phyloP scores from a whole-genome alignment of 805 yeast genomes.

The Candida multigemmis region DNA sequence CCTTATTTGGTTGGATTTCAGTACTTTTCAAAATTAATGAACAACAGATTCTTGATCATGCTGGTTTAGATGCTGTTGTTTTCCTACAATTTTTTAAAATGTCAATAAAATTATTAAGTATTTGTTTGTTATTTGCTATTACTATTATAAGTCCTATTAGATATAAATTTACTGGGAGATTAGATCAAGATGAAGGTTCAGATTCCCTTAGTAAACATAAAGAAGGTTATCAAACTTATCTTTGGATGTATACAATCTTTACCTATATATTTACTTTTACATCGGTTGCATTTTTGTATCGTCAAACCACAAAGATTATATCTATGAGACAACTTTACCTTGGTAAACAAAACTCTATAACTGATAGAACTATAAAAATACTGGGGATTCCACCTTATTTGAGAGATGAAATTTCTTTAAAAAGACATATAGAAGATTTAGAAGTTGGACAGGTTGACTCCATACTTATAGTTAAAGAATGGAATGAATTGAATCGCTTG shows the following conservation, averaged over 20 bases:
- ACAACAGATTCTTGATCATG: constrained; percentile 71
- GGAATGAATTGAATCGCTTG: constrained; percentile 65
- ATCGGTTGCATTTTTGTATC: constrained; percentile 49
- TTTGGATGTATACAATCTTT: constrained; percentile 83
- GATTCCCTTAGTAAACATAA: constrained; percentile 15
- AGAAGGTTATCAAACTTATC: constrained; percentile 4
- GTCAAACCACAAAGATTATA: constrained; percentile 68
- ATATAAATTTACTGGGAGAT: constrained; percentile 69
- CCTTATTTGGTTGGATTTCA: constrained; percentile 77
- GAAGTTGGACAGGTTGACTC: constrained; percentile 75
- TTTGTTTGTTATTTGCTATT: constrained; percentile 63
- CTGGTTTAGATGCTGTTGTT: constrained; percentile 93
- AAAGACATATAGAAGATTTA: constrained; percentile 65
- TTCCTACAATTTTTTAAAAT: constrained; percentile 85
- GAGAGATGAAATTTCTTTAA: constrained; percentile 61
- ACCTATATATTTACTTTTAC: constrained; percentile 77
- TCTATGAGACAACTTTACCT: constrained; percentile 69
- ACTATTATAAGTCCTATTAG: constrained; percentile 78
- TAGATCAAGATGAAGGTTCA: constrained; percentile 15
- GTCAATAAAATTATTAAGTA: constrained; percentile 61
- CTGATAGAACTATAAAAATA: constrained; percentile 82
- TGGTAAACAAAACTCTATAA: constrained; percentile 80
- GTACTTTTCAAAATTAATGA: constrained; percentile 59
- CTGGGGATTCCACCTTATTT: constrained; percentile 84
- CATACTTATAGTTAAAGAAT: constrained; percentile 76